These are phyloP conservation scores for Talaromyces proteolyticus DNA, from an alignment of 495 filamentous ascomycete species.

Conservation along the genomic window DNA sequence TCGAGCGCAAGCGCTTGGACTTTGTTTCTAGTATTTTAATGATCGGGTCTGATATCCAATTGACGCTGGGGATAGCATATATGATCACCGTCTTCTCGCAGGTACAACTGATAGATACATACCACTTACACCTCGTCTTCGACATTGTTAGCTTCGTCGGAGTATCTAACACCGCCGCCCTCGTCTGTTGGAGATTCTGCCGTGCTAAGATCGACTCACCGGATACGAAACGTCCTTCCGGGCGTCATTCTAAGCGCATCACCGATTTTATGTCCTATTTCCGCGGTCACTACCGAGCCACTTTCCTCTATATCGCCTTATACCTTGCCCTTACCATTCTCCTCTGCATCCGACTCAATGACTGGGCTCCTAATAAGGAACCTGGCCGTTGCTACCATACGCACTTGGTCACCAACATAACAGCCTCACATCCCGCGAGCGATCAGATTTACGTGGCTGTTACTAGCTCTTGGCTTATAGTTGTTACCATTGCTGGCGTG, in stretches of 20 bases:
- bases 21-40: constrained; percentile 26
- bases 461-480: constrained; percentile 21
- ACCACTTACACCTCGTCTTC: constrained; percentile 28
- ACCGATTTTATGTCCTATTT: constrained; percentile 1
- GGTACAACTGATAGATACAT: constrained; percentile 18
- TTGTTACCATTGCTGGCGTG: constrained; percentile 18
- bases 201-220: constrained; percentile 10
- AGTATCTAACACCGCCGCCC: constrained; percentile 27
- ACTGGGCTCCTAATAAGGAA: constrained; percentile 18
- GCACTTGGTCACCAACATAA: constrained; percentile 10
- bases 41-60: constrained; percentile 29
- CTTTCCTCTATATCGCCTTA: constrained; percentile 19
- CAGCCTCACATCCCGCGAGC: constrained; percentile 14
- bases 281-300: constrained; percentile 19
- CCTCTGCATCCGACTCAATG: constrained; percentile 20
- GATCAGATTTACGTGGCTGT: constrained; percentile 26
- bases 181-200: constrained; percentile 25
- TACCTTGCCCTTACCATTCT: constrained; percentile 25
- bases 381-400: constrained; percentile 23
- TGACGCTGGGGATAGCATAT: constrained; percentile 13
- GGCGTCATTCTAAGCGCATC: background rate
- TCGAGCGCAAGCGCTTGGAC: constrained; percentile 23
- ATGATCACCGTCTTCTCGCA: constrained; percentile 21
- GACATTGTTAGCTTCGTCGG: constrained; percentile 31
- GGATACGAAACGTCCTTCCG: background rate